Conservation (phyloP, 2,329 filamentous ascomycete species). For the Colletotrichum endophyticum region DNA sequence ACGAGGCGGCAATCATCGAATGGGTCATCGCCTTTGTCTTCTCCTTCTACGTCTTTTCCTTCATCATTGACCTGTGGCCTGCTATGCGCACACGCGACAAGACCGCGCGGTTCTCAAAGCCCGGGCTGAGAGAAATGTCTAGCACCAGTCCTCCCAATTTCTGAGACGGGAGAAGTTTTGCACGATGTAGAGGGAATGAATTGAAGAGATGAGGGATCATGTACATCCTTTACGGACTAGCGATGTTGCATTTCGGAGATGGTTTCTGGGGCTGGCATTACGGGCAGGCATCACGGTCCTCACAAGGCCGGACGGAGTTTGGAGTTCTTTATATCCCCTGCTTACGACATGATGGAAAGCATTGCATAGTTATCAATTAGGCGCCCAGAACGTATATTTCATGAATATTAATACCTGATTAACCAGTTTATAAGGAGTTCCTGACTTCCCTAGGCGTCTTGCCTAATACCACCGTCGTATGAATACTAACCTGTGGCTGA, state of each 20-base stretch:
- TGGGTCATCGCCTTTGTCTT: slow-evolving; percentile 82
- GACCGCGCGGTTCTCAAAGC: slow-evolving; percentile 13
- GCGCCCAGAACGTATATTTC: neutral
- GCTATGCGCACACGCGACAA: slow-evolving; percentile 66
- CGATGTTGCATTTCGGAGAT: neutral
- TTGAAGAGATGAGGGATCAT: neutral
- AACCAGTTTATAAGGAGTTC: neutral
- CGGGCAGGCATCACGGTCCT: neutral
- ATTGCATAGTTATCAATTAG: neutral
- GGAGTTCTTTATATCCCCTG: neutral
- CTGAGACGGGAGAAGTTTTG: neutral
- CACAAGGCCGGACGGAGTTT: neutral
- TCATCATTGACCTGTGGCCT: slow-evolving; percentile 85
- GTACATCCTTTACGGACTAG: neutral
- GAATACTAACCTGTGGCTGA: neutral
- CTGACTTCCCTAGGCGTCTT: neutral
- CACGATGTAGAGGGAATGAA: neutral
- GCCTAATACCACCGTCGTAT: neutral
- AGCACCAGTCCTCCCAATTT: neutral
- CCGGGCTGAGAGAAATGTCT: neutral
- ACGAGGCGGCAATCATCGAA: slow-evolving; percentile 80
- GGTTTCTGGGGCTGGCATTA: neutral
- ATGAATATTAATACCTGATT: neutral
- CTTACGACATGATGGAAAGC: neutral
- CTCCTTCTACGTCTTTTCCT: slow-evolving; percentile 86